These are phyloP conservation scores for Porcisia hertigi DNA, from an alignment of 208 protist genomes.

Conservation along the genomic window DNA sequence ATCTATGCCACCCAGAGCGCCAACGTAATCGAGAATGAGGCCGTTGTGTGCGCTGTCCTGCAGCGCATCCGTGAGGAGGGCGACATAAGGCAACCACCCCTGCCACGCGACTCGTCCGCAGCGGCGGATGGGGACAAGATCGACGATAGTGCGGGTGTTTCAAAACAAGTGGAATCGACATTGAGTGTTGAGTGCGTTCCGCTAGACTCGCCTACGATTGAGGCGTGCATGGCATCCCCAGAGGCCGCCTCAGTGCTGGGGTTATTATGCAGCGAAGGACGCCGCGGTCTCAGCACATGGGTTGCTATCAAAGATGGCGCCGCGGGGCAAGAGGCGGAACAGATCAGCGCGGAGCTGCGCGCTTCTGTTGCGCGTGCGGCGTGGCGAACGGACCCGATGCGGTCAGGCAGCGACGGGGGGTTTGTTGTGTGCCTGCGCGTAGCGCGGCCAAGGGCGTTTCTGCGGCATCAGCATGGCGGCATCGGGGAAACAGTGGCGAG, in stretches of 20 bases:
- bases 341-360: conserved; percentile 31
- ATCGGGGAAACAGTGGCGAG: neutral
- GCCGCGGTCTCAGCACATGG: conserved; percentile 52
- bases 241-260: conserved; percentile 17
- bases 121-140: neutral
- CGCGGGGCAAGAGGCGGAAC: conserved; percentile 37
- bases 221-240: conserved; percentile 2
- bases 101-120: neutral
- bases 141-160: neutral
- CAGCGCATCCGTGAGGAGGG: conserved; percentile 23
- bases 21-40: conserved; percentile 95
- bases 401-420: conserved; percentile 37
- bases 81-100: neutral
- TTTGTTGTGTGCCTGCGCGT: conserved; percentile 59
- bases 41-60: conserved; percentile 84
- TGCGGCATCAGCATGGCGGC: neutral
- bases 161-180: neutral
- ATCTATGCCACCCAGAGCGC: conserved; percentile 94
- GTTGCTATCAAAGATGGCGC: conserved; percentile 51
- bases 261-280: conserved; percentile 22
- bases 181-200: conserved; percentile 32
- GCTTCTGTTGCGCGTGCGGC: conserved; percentile 38
- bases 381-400: conserved; percentile 51
- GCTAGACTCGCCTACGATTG: conserved; percentile 7
- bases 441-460: neutral